Evolutionary conservation across 225 moss, liverwort and hornwort genomes (phyloP), one percentile per base, ranked within the genome.

Genomic region (Pseudoscleropodium purum): DNA sequence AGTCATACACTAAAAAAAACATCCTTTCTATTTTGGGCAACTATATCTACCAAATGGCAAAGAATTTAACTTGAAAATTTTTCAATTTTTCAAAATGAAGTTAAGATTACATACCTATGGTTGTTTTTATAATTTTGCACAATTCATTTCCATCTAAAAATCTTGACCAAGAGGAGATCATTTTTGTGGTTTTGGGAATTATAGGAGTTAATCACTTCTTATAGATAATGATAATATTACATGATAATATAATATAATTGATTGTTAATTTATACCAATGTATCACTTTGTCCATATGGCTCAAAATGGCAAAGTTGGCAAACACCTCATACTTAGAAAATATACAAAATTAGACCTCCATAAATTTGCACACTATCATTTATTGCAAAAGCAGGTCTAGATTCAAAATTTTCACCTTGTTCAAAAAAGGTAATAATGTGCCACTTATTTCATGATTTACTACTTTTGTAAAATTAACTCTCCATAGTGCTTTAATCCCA

Each of bases 341-440:
- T 1, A 27, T 2, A 41, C 3, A 72, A 41, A 43, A 43, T 0
- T 47, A 47, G 10, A 10, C 47, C 16, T 72, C 26, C 1, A 43
- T 15, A 43, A 43, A 27, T 73, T 26, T 43, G 16, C 1, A 70
- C 3, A 10, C 27, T 16, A 73, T 1, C 3, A 29, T 43, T 73
- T 43, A 27, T 27, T 73, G 27, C 5, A 16, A 29, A 2, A 15
- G 0, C 5, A 10, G 0, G 3, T 3, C 2, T 43, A 27, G 3
- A 43, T 27, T 16, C 4, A 73, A 43, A 43, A 9, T 16, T 27
- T 43, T 15, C 3, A 43, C 5, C 5, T 16, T 16, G 0, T 27
- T 27, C 4, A 25, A 73, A 3, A 16, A 27, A 27, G 9, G 12
- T 43, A 27, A 17, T 27, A 43, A 73, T 27, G 43, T 27, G 3